Evolutionary conservation across 306 rosid species (phyloP).

Genomic region (Gillenia trifoliata): DNA sequence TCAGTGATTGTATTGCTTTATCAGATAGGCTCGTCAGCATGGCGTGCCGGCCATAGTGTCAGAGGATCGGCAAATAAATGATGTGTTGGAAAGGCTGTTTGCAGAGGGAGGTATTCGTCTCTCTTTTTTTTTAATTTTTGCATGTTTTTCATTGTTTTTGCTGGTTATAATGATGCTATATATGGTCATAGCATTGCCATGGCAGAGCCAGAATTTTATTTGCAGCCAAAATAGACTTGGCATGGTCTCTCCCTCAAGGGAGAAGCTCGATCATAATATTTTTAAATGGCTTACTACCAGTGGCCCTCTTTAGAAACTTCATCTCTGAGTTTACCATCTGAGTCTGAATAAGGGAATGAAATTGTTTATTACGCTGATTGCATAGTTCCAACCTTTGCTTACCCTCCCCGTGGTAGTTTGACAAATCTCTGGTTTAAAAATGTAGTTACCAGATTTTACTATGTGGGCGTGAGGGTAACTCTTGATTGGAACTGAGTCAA

Average conservation of each 20-base stretch:
- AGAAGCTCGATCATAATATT: neutral
- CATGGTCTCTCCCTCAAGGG: neutral
- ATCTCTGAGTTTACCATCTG: too few relatives aligned
- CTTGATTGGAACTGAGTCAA: neutral
- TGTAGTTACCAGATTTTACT: neutral
- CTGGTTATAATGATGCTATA: too few relatives aligned
- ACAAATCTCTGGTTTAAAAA: neutral
- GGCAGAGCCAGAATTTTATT: neutral
- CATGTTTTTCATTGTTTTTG: neutral
- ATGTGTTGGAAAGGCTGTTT: constrained; percentile 80
- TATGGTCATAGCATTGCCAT: too few relatives aligned
- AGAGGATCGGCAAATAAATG: constrained; percentile 88
- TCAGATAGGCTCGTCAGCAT: constrained; percentile 93
- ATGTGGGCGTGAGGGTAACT: neutral
- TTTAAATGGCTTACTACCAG: too few relatives aligned
- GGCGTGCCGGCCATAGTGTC: constrained; percentile 96
- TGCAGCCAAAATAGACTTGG: neutral
- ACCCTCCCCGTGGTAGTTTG: neutral
- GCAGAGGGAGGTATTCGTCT: constrained; percentile 78
- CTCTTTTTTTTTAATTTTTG: neutral
- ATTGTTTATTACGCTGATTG: too few relatives aligned
- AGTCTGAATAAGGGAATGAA: too few relatives aligned
- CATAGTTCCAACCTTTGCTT: neutral
- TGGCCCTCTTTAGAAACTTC: neutral
- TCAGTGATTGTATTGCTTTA: constrained; percentile 85